Evolutionary conservation across 805 yeast species (phyloP).

Genomic region (Teunomyces pallodes): DNA sequence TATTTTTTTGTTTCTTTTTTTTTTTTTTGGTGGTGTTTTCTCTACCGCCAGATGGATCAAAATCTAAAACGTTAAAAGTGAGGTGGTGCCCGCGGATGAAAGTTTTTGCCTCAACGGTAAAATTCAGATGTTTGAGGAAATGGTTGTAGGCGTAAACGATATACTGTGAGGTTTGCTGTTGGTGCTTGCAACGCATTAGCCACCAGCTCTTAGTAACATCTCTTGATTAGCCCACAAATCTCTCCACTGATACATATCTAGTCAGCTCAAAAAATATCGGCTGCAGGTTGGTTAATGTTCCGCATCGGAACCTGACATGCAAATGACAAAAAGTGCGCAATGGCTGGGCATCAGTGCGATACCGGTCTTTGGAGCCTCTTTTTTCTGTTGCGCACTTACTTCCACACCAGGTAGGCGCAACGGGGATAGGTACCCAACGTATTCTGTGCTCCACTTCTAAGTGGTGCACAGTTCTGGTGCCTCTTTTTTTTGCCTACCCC

Average conservation of each 20-base stretch:
- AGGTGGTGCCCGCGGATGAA: background rate
- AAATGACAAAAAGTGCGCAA: background rate
- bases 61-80: background rate
- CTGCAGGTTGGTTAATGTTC: constrained; percentile 3
- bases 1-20: constrained; percentile 3
- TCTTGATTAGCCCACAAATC: background rate
- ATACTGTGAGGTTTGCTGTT: background rate
- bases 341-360: background rate
- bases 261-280: background rate
- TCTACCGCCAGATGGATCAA: background rate
- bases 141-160: background rate
- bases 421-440: background rate
- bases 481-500: background rate
- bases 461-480: background rate
- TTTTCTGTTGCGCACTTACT: background rate
- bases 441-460: background rate
- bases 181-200: background rate
- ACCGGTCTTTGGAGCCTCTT: background rate
- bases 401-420: background rate
- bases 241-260: background rate
- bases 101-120: too few relatives aligned
- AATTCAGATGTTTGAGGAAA: background rate
- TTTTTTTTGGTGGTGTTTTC: background rate
- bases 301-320: constrained; percentile 2
- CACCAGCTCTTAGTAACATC: background rate